Conservation (phyloP, 768 basidiomycete genomes). For the Russula abietina region DNA sequence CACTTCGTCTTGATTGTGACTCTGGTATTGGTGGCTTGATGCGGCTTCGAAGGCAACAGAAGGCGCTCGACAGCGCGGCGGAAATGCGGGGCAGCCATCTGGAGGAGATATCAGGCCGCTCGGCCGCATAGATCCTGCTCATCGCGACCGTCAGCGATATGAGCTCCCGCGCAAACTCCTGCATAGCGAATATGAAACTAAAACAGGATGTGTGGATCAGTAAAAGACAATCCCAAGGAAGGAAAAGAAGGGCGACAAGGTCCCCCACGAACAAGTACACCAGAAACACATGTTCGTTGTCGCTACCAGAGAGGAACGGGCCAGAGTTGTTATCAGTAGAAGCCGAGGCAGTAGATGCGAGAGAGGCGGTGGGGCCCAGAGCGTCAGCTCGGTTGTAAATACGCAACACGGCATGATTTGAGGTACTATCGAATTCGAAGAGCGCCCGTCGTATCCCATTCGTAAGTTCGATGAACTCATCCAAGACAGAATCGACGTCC, state of each 20-base stretch:
- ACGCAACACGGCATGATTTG: conserved; percentile 75
- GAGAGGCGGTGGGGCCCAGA: conserved; percentile 24
- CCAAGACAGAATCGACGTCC: conserved; percentile 39
- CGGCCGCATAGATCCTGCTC: conserved; percentile 65
- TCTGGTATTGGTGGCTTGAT: neutral
- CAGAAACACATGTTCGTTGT: conserved; percentile 82
- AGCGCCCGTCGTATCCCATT: conserved; percentile 65
- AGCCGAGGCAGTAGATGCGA: conserved; percentile 26
- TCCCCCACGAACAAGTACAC: conserved; percentile 80
- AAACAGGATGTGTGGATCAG: neutral
- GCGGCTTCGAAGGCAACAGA: conserved; percentile 15
- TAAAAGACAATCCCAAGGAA: neutral
- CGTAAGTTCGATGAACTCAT: conserved; percentile 60
- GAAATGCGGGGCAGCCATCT: conserved; percentile 22
- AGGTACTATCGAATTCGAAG: conserved; percentile 71
- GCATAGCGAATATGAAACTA: conserved; percentile 93
- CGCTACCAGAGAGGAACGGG: conserved; percentile 37
- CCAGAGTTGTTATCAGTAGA: conserved; percentile 34
- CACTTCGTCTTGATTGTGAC: neutral
- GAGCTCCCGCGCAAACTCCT: conserved; percentile 87
- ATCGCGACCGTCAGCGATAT: conserved; percentile 79
- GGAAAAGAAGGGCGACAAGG: neutral
- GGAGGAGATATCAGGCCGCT: conserved; percentile 41
- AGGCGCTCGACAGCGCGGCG: conserved; percentile 38
- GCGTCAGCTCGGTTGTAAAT: conserved; percentile 54